phyloP scores from a whole-genome alignment of 768 basidiomycete species.

The Sporobolomyces phaffii region DNA sequence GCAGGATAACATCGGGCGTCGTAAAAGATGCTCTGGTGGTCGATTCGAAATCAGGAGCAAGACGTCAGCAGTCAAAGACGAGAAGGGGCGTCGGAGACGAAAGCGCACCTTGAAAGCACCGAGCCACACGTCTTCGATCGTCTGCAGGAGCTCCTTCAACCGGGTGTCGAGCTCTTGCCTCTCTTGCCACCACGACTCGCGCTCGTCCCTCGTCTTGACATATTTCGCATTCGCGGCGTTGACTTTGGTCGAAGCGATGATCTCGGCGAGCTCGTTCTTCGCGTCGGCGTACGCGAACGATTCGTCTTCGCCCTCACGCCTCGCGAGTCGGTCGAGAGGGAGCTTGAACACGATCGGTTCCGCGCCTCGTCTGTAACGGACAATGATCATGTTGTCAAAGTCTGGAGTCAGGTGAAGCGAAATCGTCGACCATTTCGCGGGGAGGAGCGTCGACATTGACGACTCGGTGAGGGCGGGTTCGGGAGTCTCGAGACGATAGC shows the following conservation, averaged over 20 bases:
- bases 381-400: slow-evolving; percentile 71
- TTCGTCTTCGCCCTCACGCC: slow-evolving; percentile 67
- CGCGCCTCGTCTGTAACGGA: slow-evolving; percentile 61
- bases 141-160: slow-evolving; percentile 65
- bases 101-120: slow-evolving; percentile 84
- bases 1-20: slow-evolving; percentile 49
- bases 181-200: slow-evolving; percentile 79
- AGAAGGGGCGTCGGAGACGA: not conserved
- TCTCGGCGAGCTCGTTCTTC: slow-evolving; percentile 65
- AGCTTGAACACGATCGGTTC: slow-evolving; percentile 78
- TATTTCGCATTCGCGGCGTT: slow-evolving; percentile 65
- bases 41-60: not conserved
- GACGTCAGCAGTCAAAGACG: not conserved
- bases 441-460: slow-evolving; percentile 54
- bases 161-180: slow-evolving; percentile 69
- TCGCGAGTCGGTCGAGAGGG: slow-evolving; percentile 67
- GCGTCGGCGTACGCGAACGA: slow-evolving; percentile 67
- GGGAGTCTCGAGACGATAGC: slow-evolving; percentile 52
- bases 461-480: slow-evolving; percentile 28
- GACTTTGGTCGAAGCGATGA: slow-evolving; percentile 71
- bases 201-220: slow-evolving; percentile 62
- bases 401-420: slow-evolving; percentile 79
- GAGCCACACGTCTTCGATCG: slow-evolving; percentile 92
- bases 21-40: slow-evolving; percentile 44
- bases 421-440: slow-evolving; percentile 72